These are phyloP conservation scores for Solanum lycopersicoides DNA, from an alignment of 257 asterid species.

Conservation along the genomic window DNA sequence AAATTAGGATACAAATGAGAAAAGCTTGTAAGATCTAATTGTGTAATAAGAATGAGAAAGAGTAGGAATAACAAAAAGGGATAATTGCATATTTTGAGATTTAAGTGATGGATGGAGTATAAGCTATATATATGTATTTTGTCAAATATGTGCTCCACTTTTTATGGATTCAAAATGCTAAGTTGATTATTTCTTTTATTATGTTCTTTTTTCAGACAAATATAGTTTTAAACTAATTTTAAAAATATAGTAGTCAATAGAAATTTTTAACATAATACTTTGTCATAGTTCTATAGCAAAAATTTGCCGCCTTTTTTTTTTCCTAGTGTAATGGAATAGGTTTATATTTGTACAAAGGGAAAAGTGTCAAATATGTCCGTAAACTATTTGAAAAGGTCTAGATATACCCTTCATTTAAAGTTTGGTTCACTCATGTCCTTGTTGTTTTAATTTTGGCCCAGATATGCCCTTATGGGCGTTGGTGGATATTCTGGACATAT, in stretches of 20 bases:
- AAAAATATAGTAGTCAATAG: not conserved
- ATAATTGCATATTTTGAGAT: not conserved
- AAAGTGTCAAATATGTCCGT: too few relatives aligned
- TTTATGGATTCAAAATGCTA: not conserved
- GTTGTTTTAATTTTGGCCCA: too few relatives aligned
- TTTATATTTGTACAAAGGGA: too few relatives aligned
- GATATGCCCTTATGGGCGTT: too few relatives aligned
- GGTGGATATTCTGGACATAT: too few relatives aligned
- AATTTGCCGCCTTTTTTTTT: too few relatives aligned
- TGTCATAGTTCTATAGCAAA: not conserved
- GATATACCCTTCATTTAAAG: too few relatives aligned
- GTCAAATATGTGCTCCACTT: not conserved
- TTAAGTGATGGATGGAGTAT: not conserved
- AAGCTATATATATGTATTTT: not conserved
- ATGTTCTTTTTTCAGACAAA: not conserved
- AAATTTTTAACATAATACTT: not conserved
- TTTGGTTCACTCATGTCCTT: too few relatives aligned
- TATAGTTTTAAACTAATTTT: not conserved
- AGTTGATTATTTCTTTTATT: not conserved
- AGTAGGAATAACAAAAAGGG: not conserved
- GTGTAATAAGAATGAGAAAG: not conserved
- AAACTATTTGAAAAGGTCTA: too few relatives aligned
- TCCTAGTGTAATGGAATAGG: too few relatives aligned
- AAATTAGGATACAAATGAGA: not conserved
- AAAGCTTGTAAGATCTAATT: not conserved